Percentiles rank a stretch among this genome's conserved stretches.
Evolutionary conservation across 2,329 filamentous ascomycete species (phyloP).

Genomic region (Botrytis fragariae): DNA sequence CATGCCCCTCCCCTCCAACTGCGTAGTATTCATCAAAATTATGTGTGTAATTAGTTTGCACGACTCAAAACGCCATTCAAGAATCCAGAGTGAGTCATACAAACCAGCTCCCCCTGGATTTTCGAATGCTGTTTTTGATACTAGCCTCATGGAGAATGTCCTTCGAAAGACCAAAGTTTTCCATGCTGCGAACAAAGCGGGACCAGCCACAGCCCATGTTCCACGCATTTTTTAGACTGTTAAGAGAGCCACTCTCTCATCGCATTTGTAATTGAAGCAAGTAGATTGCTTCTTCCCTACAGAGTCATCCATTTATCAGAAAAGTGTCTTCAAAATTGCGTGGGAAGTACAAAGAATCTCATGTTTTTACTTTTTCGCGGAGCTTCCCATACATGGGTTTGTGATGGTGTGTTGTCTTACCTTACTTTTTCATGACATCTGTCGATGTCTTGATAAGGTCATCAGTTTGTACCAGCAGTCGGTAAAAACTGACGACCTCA

Average conservation of each 20-base stretch:
- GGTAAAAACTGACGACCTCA: not conserved
- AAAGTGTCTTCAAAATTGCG: not conserved
- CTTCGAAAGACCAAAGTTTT: not conserved
- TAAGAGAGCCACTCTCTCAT: not conserved
- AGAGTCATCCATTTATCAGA: not conserved
- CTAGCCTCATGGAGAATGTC: not conserved
- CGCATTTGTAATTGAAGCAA: not conserved
- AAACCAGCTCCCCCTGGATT: not conserved
- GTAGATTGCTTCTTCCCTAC: not conserved
- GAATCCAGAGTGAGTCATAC: not conserved
- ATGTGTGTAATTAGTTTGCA: not conserved
- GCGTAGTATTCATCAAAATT: not conserved
- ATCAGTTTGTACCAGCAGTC: too few species aligned
- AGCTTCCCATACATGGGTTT: not conserved
- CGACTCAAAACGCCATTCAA: not conserved
- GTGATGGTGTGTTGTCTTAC: not conserved
- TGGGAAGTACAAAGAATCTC: not conserved
- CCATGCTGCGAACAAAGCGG: not conserved
- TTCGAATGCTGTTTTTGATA: not conserved
- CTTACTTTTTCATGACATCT: not conserved
- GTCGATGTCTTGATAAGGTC: not conserved
- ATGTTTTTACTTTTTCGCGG: not conserved
- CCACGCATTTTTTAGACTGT: not conserved
- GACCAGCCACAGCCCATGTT: not conserved
- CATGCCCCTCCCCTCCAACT: not conserved